Base-by-base conservation (phyloP, 352 stramenopile genomes). In the Phytophthora niederhauseri region DNA sequence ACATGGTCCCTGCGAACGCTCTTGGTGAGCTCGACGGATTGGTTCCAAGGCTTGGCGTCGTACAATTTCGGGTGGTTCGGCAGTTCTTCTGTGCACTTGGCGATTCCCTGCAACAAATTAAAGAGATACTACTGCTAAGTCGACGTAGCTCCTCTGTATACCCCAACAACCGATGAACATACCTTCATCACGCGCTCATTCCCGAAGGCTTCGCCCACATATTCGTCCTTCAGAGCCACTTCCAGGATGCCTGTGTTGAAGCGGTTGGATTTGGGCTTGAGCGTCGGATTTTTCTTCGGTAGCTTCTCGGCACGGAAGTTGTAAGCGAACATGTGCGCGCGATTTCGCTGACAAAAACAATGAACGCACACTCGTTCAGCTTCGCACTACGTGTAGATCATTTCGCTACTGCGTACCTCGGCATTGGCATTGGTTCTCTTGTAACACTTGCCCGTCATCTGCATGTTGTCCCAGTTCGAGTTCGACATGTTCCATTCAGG, bases 291-390 rank as follows among this genome's bases (percentile, higher is more conserved):
- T 54, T 95, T 96, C 51, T 82, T 85, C 7, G 89, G 89, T 11
- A 97, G 68, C 58, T 91, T 91, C 72, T 97, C 87, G 54, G 89
- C 89, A 14, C 89, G 85, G 43, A 85, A 93, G 67, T 95, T 96
- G 84, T 97, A 95, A 53, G 75, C 70, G 60, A 92, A 96, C 84
- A 97, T 92, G 70, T 91, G 81, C 19, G 72, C 72, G 26, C 84
- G 87, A 62, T 91, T 93, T 56, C 86, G 69, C 87, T 95, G 24
- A 56, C 2, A 55, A 20, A 20, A 56, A 45, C 20, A 6, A 72
- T 28, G 26, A 46, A 55, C 20, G 14, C 12, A 57, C 30, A 20
- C 28, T 55, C 28, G 9, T 20, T 49, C 49, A 64, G 26, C 17
- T 55, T 31, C n/a, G 66, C 31, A 26, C 17, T 2, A 26, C 24